Evolutionary conservation across 2,329 filamentous ascomycete genomes (phyloP).

Genomic region (Cercospora sp.): DNA sequence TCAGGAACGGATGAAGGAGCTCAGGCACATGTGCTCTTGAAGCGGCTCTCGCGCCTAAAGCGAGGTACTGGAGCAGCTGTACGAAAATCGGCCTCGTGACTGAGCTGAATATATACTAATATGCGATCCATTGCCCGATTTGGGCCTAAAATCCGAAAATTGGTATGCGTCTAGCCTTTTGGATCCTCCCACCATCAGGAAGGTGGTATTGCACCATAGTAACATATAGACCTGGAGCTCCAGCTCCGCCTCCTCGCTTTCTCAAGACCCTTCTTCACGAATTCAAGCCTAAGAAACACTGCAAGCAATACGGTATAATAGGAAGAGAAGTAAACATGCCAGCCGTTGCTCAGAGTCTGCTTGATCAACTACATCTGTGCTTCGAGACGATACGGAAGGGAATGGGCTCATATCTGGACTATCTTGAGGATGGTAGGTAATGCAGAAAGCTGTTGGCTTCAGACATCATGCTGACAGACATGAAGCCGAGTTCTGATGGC

Average conservation of each 20-base stretch:
- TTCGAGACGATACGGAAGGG: conserved; percentile 3
- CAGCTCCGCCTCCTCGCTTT: neutral
- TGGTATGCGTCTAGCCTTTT: neutral
- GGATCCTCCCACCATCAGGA: conserved; percentile 1
- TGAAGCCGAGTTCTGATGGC: conserved; percentile 1
- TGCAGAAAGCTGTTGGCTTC: neutral
- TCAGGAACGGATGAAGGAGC: neutral
- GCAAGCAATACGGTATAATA: neutral
- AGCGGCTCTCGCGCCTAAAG: neutral
- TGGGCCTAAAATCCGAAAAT: neutral
- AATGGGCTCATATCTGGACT: neutral
- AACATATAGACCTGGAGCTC: neutral
- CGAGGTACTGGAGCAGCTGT: neutral
- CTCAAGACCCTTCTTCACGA: neutral
- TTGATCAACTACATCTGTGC: conserved; percentile 1
- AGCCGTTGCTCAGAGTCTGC: conserved; percentile 7
- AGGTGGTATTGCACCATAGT: neutral
- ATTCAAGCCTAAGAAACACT: neutral
- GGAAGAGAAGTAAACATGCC: conserved; percentile 1
- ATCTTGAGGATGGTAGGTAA: conserved; percentile 8
- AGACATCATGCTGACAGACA: neutral
- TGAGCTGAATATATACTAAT: neutral
- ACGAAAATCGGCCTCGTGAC: conserved; percentile 2
- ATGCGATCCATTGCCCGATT: conserved; percentile 8
- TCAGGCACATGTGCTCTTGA: neutral